Conservation (phyloP, 73 alveolate species). For the Paramecium octaurelia region DNA sequence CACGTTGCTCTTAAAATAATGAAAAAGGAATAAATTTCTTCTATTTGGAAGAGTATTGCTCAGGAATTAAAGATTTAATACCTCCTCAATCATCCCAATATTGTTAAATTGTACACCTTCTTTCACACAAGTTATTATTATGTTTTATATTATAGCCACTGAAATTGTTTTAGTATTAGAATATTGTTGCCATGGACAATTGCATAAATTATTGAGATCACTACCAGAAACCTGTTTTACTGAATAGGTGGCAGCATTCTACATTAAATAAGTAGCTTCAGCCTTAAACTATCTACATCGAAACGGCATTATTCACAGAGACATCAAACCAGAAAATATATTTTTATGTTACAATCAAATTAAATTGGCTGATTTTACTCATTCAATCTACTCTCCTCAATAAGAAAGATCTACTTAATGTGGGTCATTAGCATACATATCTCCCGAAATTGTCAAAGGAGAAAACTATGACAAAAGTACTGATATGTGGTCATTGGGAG, state of each 20-base stretch:
- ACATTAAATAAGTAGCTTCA: background rate
- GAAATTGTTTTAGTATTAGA: background rate
- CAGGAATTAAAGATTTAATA: constrained; percentile 9
- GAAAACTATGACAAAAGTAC: constrained; percentile 50
- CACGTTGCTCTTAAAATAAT: constrained; percentile 33
- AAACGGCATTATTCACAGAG: constrained; percentile 56
- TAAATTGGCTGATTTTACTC: constrained; percentile 62
- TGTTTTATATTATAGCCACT: background rate
- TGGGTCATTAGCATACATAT: constrained; percentile 53
- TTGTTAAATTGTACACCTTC: constrained; percentile 29
- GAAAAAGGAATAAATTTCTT: background rate
- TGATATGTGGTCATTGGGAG: constrained; percentile 63
- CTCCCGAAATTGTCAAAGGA: constrained; percentile 58
- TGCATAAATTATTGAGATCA: background rate
- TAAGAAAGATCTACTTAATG: constrained; percentile 54
- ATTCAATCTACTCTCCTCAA: background rate
- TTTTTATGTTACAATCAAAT: background rate
- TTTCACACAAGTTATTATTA: background rate
- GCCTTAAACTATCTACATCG: constrained; percentile 33
- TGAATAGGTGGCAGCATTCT: background rate
- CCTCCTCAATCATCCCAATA: constrained; percentile 33
- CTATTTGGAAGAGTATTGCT: background rate
- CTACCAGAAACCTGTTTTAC: constrained; percentile 11
- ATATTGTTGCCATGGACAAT: constrained; percentile 18
- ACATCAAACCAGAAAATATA: constrained; percentile 59